Percentiles rank a stretch among this genome's conserved stretches.
phyloP scores from a whole-genome alignment of 1,284 basidiomycete genomes.

The Microbotryum violaceum region DNA sequence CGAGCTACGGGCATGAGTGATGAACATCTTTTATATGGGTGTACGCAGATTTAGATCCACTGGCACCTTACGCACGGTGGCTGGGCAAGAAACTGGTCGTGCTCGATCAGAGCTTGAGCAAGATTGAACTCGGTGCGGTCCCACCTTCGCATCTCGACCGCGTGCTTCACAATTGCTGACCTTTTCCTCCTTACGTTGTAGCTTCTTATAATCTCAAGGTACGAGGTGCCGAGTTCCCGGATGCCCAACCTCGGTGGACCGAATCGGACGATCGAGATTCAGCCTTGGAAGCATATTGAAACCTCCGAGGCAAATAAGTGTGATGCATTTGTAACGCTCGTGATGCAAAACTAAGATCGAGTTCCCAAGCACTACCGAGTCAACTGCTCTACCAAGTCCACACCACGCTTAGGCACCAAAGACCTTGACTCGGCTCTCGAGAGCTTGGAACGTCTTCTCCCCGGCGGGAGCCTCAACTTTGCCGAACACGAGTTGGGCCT shows the following conservation, averaged over 20 bases:
- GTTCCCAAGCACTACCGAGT: too few species aligned
- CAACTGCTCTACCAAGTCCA: too few species aligned
- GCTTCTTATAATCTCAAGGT: constrained; percentile 35
- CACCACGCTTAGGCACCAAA: constrained; percentile 21
- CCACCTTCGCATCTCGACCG: not conserved
- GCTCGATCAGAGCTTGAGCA: constrained; percentile 74
- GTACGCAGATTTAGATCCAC: constrained; percentile 60
- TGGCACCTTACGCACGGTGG: constrained; percentile 61
- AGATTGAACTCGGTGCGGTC: constrained; percentile 84
- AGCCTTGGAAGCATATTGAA: not conserved
- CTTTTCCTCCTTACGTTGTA: not conserved
- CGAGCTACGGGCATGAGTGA: not conserved
- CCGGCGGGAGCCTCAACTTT: constrained; percentile 38
- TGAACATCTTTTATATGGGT: not conserved
- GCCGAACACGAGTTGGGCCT: constrained; percentile 47
- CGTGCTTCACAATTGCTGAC: not conserved
- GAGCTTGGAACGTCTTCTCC: constrained; percentile 41
- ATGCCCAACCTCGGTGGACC: constrained; percentile 16
- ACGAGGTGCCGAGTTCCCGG: constrained; percentile 32
- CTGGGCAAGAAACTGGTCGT: constrained; percentile 81
- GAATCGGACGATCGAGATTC: constrained; percentile 8
- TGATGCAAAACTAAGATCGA: too few species aligned
- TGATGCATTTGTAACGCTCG: too few species aligned
- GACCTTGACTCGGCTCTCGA: constrained; percentile 42
- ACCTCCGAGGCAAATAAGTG: too few species aligned